Base-by-base conservation (phyloP, 345 rosid genomes). In the Brassica carinata region DNA sequence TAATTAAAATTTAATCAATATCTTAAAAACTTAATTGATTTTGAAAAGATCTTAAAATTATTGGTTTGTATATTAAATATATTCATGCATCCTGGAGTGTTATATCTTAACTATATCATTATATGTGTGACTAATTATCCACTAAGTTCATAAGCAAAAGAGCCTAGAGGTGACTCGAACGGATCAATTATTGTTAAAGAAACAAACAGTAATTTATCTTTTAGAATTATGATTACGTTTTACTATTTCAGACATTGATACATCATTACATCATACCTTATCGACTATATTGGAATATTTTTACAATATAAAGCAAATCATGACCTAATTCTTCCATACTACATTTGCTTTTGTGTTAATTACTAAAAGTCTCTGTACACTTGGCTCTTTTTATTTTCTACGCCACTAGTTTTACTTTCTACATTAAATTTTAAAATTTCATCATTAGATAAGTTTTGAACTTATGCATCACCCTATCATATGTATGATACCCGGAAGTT, bases 271-370 rank as follows among this genome's bases (percentile, higher is more conserved):
- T 67, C 26, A 33, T 15, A 64, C 67, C 64, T 70, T 69, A 75
- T 68, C 83, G 69, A 55, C 64, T 48, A 45, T 10, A 19, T 66
- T 64, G 33, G 26, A 33, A 71, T n/a, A 57, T 64, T 34, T 19
- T 19, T 15, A 33, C 55, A 65, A 71, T 43, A 65, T 30, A 71
- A 71, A 76, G 63, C 77, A 74, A 34, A 57, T 76, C 80, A 65
- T 71, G 80, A 81, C 81, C 81, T 76, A 81, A 81, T 55, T 76
- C 77, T 76, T 81, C 65, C 77, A 76, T 64, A 69, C 59, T 78
- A 53, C 64, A 51, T 26, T 57, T 6, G 26, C 62, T 51, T 75
- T 75, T 51, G 27, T 63, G 38, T 74, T 27, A 53, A 63, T 64
- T 69, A 53, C 18, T 26, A 75, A 23, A 36, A 17, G 71, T 70